Base-by-base conservation (phyloP, 495 filamentous ascomycete species). In the Penicillium samsonianum region DNA sequence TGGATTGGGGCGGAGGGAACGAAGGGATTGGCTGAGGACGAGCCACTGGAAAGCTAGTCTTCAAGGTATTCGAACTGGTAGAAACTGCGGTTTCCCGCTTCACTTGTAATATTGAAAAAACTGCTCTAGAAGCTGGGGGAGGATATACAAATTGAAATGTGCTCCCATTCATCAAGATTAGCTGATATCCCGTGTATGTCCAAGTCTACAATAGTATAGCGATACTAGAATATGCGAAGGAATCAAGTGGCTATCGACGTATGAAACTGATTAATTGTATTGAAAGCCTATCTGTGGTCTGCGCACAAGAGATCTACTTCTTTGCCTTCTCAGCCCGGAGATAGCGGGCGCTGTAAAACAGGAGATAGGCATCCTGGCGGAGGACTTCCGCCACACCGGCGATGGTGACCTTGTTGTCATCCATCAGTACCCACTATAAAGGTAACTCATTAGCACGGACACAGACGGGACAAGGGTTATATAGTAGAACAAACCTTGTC, bases 361-460 rank as follows among this genome's bases (percentile, higher is more conserved):
- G 73, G 40, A 97, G 74, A 70, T 96, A 97, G 11, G 92, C 91
- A 64, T 92, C 80, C 40, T 88, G 88, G 25, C 79, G 82, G 23
- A 97, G 80, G 8, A 96, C 92, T 50, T 96, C 87, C 7, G 84
- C 82, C 62, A 91, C 89, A 17, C 78, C 80, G 20, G 88, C 91
- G 48, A 90, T 62, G 46, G 90, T 90, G 43, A 97, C 92, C 67
- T 88, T 88, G 67, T 90, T 90, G 70, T 97, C 92, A 61, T 97
- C 91, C 77, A 96, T 96, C 28, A 84, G 79, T 67, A 92, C 91
- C 92, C 92, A 97, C 83, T 93, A 55, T 19, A 62, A 42, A 31
- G 33, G 16, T 49, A 42, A 31, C 6, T 31, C 2, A 47, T 75
- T 46, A 71, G 61, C 28, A 43, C 37, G 19, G n/a, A 19, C 17